Conservation (phyloP, 2,329 filamentous ascomycete genomes). For the Sclerotinia subarctica region DNA sequence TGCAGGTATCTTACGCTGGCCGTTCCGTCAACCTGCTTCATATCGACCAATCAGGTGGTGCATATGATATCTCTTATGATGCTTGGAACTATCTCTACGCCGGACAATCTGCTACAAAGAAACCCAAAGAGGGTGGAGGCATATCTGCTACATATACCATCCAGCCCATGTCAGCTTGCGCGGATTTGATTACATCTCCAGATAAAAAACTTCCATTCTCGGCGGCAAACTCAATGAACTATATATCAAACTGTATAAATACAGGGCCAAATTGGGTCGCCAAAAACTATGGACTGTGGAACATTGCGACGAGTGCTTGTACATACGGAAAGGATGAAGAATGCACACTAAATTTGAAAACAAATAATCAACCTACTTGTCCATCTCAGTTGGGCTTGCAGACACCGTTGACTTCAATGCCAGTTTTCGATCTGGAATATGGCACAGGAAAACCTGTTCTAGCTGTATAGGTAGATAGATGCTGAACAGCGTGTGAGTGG, state of each 20-base stretch:
- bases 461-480: background rate
- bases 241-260: background rate
- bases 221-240: background rate
- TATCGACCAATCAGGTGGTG: conserved; percentile 6
- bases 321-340: conserved; percentile 3
- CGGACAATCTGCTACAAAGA: background rate
- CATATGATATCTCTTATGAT: conserved; percentile 13
- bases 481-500: background rate
- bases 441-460: background rate
- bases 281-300: background rate
- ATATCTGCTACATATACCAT: background rate
- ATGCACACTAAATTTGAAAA: conserved; percentile 1
- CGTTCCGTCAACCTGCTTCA: conserved; percentile 4
- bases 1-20: background rate
- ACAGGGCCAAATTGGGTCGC: background rate
- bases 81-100: conserved; percentile 14
- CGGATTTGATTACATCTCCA: conserved; percentile 2
- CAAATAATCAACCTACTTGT: background rate
- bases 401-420: background rate
- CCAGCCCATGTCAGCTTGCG: conserved; percentile 8
- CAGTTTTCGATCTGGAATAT: background rate
- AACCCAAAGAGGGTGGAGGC: background rate
- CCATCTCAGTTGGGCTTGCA: background rate
- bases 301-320: background rate
- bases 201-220: conserved; percentile 4